Evolutionary conservation across 2,329 filamentous ascomycete species (phyloP), one percentile per base, ranked within the genome.

Genomic region (Tolypocladium ovalisporum): DNA sequence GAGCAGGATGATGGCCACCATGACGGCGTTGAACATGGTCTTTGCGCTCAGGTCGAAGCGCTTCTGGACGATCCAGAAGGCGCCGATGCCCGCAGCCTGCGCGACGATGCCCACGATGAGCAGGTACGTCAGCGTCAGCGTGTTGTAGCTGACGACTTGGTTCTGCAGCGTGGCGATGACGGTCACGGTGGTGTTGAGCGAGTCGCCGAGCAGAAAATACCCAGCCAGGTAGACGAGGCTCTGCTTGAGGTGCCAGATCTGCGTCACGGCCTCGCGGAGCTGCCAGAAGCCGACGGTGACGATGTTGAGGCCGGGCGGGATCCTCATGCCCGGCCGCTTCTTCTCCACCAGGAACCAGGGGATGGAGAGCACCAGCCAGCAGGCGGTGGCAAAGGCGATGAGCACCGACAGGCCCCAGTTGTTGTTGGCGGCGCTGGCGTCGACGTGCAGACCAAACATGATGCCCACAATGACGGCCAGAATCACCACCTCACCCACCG

Each of bases 161-260:
- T 87, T 87, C 64, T 88, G 86, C 6, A 87, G 69, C 0, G 84
- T 88, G 0, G 73, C 76, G 36, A 88, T 83, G 27, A 88, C 84
- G 0, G 86, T 88, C 6, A 87, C 82, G 0, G 85, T 87, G 0
- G 86, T 89, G 67, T 88, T 88, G 39, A 88, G 74, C 1, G 81
- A 84, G 68, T 88, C 86, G n/a, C 83, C 85, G 0, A 88, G 77
- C 2, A 88, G 73, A 65, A 88, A 88, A 65, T 87, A 88, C 3
- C 81, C 83, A 47, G 83, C 76, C 0, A 89, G 76, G 66, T 88
- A 88, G 22, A 86, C 73, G 34, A 88, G 67, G 60, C 79, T 85
- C 70, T 88, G 86, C 65, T 82, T 84, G 51, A 88, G 70, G 40
- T 81, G 78, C 80, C 82, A 85, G 19, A 88, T 81, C 65, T 86